A percentile compares a stretch with the other conserved stretches of the same genome.
phyloP scores from a whole-genome alignment of 148 eudicot species.

The Silene uniflora region DNA sequence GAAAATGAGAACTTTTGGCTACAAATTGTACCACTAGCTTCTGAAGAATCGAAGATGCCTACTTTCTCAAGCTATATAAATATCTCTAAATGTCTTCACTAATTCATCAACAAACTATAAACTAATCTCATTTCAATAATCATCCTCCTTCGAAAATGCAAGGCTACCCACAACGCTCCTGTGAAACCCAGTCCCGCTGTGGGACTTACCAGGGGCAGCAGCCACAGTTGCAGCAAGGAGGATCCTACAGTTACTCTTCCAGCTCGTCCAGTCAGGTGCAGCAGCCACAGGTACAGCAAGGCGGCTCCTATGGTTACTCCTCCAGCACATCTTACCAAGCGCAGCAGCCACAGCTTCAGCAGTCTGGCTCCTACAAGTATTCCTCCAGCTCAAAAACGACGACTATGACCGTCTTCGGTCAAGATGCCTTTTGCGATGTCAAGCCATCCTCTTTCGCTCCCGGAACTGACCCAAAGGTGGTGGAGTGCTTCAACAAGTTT shows the following conservation, averaged over 20 bases:
- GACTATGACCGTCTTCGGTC: conserved; percentile 9
- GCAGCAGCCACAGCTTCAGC: conserved; percentile 15
- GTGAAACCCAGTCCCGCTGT: not conserved
- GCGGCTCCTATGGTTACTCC: conserved; percentile 5
- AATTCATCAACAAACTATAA: not conserved
- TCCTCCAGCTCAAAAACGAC: conserved; percentile 15
- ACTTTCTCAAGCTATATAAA: conserved; percentile 8
- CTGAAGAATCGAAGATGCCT: conserved; percentile 11
- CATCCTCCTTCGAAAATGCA: conserved; percentile 3
- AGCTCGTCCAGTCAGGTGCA: not conserved
- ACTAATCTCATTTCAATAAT: not conserved
- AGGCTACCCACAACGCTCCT: conserved; percentile 10
- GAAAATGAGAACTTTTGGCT: not conserved
- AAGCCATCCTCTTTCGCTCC: conserved; percentile 27
- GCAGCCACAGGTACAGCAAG: conserved; percentile 10
- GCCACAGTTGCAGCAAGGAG: conserved; percentile 2
- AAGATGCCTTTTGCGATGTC: conserved; percentile 25
- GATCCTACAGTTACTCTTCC: too few species aligned
- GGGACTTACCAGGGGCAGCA: conserved; percentile 13
- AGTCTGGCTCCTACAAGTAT: conserved; percentile 21
- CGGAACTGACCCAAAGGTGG: conserved; percentile 23
- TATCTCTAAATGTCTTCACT: conserved; percentile 1
- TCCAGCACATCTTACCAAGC: not conserved
- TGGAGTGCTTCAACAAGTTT: conserved; percentile 26
- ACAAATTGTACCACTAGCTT: not conserved